Evolutionary conservation across 1,139 yeast genomes (phyloP), one percentile per base, ranked within the genome.

Genomic region (Yamadazyma pseudoaaseri): DNA sequence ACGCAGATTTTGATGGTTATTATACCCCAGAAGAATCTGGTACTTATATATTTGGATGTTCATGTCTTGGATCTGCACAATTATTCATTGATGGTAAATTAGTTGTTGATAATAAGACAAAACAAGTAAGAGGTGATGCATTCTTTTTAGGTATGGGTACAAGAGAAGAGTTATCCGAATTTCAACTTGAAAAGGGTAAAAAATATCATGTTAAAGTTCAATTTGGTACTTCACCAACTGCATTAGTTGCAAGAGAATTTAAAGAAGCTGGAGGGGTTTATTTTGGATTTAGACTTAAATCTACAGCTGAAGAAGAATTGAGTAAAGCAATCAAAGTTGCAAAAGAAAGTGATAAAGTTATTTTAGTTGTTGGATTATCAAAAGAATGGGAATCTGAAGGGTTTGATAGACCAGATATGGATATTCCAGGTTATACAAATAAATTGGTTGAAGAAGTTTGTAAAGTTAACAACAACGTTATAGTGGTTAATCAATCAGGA

Each of bases 401-500:
- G 10, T 60, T 56, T 33, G 68, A 62, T 42, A 47, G 69, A 38
- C 54, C 60, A 16, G 39, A 50, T 36, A 54, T 59, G 61, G 52
- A 48, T 7, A 47, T 76, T 20, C 84, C 85, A 27, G 73, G 73
- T 9, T 52, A 58, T 36, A 69, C 76, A 26, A 67, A 76, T 41
- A 60, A 64, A 29, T 59, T 79, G 36, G 63, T 78, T 16, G 56
- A 50, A 20, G 74, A 65, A 22, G 68, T 79, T 13, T 37, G 64
- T 23, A 60, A 59, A 30, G 81, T 62, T 29, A 77, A 76, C 46
- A 66, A 70, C 25, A 73, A 76, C 47, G 65, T 73, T 7, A 68
- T 76, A 15, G 60, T 78, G 29, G 81, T 78, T 16, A 70, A 75
- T 54, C 83, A 78, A 51, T 68, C 80, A 3, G 85, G 85, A 34